Evolutionary conservation across 352 stramenopile species (phyloP).

Genomic region (Phytophthora tentaculata): DNA sequence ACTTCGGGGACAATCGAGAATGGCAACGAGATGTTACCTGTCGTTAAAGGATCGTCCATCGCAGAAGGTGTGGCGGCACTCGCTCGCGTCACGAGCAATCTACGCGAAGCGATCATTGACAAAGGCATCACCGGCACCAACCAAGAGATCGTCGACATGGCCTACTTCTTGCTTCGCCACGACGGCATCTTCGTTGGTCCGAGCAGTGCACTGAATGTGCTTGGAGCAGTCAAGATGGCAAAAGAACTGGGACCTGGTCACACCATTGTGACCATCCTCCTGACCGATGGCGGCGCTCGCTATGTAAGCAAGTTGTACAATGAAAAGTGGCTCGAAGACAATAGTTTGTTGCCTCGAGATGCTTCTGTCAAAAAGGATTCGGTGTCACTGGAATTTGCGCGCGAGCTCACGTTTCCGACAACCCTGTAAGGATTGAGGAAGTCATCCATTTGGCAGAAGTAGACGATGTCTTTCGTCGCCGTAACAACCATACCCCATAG

Average conservation of each 20-base stretch:
- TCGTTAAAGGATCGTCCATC: slow-evolving; percentile 83
- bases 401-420: slow-evolving; percentile 30
- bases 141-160: slow-evolving; percentile 94
- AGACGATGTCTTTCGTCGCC: no score
- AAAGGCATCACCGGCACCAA: slow-evolving; percentile 91
- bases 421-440: background rate
- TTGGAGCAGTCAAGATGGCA: slow-evolving; percentile 83
- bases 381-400: slow-evolving; percentile 41
- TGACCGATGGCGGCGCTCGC: slow-evolving; percentile 78
- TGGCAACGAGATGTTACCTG: slow-evolving; percentile 87
- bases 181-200: slow-evolving; percentile 93
- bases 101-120: slow-evolving; percentile 88
- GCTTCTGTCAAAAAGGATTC: slow-evolving; percentile 5
- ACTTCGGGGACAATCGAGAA: slow-evolving; percentile 73
- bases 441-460: no score
- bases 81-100: slow-evolving; percentile 92
- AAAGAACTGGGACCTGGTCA: slow-evolving; percentile 60
- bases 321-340: slow-evolving; percentile 62
- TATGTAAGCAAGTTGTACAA: slow-evolving; percentile 87
- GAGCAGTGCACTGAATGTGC: slow-evolving; percentile 67
- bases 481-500: no score
- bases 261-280: slow-evolving; percentile 78
- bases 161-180: slow-evolving; percentile 86
- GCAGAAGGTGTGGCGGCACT: slow-evolving; percentile 94
- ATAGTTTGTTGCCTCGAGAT: slow-evolving; percentile 44